A percentile compares a stretch with the other conserved stretches of the same genome.
phyloP scores from a whole-genome alignment of 2,329 filamentous ascomycete species.

The Scedosporium dehoogii region DNA sequence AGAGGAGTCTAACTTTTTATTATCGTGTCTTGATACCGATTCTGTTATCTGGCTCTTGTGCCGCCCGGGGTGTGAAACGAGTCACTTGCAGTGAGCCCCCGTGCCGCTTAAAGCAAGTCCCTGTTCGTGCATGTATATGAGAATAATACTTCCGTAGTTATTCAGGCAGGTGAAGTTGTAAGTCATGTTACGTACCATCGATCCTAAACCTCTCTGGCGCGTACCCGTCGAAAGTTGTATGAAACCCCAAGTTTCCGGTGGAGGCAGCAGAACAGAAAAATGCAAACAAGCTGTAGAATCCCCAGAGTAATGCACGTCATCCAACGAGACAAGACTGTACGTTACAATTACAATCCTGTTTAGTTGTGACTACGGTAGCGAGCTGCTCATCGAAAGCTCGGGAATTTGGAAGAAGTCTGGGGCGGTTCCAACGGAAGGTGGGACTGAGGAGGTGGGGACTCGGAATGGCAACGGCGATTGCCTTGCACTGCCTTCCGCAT shows the following conservation, averaged over 20 bases:
- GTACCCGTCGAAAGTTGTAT: neutral
- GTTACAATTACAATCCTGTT: neutral
- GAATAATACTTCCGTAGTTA: neutral
- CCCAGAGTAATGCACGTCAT: neutral
- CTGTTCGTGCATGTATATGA: neutral
- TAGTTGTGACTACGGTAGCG: neutral
- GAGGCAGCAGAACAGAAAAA: neutral
- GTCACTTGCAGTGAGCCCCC: too few species aligned
- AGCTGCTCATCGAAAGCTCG: neutral
- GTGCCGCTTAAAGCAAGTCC: too few species aligned
- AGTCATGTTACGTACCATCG: constrained; percentile 2
- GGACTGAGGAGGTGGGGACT: neutral
- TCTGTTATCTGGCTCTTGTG: too few species aligned
- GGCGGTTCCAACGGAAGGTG: neutral
- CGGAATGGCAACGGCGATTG: neutral
- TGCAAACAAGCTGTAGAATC: neutral
- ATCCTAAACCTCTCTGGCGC: neutral
- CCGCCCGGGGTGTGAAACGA: too few species aligned
- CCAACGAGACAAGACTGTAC: neutral
- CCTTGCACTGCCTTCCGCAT: neutral
- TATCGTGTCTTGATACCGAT: too few species aligned
- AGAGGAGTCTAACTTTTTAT: too few species aligned
- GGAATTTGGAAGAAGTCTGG: neutral
- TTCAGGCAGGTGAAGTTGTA: constrained; percentile 2
- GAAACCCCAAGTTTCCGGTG: neutral